A percentile compares a stretch with the other conserved stretches of the same genome.
Conservation (phyloP, 1,284 basidiomycete species). For the Xerocomus amazonicus region DNA sequence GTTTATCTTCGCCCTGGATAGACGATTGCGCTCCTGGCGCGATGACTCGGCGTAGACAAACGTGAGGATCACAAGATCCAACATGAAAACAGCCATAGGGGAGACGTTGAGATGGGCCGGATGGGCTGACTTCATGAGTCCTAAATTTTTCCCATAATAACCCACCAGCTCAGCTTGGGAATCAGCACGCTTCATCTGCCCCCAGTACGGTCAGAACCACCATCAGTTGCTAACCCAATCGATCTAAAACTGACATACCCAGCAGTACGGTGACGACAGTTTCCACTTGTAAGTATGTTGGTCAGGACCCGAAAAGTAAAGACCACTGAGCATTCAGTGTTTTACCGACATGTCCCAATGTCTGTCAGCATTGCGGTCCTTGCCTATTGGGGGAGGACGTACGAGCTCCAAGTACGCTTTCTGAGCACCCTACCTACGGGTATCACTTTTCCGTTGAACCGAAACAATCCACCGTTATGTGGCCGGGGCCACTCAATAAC, state of each 20-base stretch:
- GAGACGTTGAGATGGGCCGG: slow-evolving; percentile 24
- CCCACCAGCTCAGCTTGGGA: slow-evolving; percentile 15
- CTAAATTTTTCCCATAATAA: slow-evolving; percentile 21
- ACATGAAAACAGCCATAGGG: slow-evolving; percentile 8
- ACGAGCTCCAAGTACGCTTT: neutral
- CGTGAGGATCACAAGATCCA: slow-evolving; percentile 25
- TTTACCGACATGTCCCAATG: neutral
- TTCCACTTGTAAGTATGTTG: slow-evolving; percentile 29
- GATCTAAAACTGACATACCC: slow-evolving; percentile 7
- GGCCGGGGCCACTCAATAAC: neutral
- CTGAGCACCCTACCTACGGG: neutral
- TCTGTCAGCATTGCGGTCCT: neutral
- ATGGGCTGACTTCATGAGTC: slow-evolving; percentile 14
- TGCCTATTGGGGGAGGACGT: too few relatives aligned
- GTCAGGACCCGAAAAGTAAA: slow-evolving; percentile 24
- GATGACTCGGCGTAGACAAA: slow-evolving; percentile 13
- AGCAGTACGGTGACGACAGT: slow-evolving; percentile 9
- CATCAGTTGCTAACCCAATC: too few relatives aligned
- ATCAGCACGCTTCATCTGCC: slow-evolving; percentile 15
- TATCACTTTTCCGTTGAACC: neutral
- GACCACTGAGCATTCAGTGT: slow-evolving; percentile 13
- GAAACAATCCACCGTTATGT: neutral
- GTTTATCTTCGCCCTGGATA: too few relatives aligned
- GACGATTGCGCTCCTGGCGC: too few relatives aligned
- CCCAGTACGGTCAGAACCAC: neutral